Percentiles rank a stretch among this genome's conserved stretches.
Evolutionary conservation across 2,329 filamentous ascomycete species (phyloP).

Genomic region (Cladosporium sp.): DNA sequence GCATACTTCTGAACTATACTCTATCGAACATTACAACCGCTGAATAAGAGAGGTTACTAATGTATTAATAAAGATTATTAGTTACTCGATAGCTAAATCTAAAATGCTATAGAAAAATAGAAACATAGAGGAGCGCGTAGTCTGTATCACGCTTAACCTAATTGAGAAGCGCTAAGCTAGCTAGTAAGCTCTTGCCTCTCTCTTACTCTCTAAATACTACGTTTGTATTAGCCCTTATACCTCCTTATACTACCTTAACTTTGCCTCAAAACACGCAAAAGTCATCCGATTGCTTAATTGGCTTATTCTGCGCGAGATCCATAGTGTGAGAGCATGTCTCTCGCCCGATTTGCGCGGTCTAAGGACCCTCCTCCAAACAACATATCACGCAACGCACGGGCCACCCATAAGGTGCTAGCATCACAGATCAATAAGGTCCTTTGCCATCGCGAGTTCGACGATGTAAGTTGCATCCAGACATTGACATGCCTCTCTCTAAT

Average conservation of each 20-base stretch:
- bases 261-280: neutral
- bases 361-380: neutral
- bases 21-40: neutral
- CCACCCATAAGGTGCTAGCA: constrained; percentile 25
- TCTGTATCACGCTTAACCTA: neutral
- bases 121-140: neutral
- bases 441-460: constrained; percentile 29
- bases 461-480: constrained; percentile 26
- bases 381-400: constrained; percentile 19
- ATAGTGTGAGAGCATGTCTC: neutral
- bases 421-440: constrained; percentile 30
- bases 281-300: neutral
- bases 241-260: neutral
- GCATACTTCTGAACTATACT: neutral
- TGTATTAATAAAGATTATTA: no score
- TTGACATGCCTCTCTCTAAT: constrained; percentile 9
- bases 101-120: no score
- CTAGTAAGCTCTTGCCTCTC: neutral
- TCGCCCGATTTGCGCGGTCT: neutral
- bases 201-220: neutral
- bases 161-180: neutral
- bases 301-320: neutral
- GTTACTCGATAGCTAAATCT: no score
- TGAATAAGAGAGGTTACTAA: no score
- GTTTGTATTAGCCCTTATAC: neutral